Percentiles rank a stretch among this genome's conserved stretches.
phyloP scores from a whole-genome alignment of 2,329 filamentous ascomycete species.

The Parascedosporium putredinis region DNA sequence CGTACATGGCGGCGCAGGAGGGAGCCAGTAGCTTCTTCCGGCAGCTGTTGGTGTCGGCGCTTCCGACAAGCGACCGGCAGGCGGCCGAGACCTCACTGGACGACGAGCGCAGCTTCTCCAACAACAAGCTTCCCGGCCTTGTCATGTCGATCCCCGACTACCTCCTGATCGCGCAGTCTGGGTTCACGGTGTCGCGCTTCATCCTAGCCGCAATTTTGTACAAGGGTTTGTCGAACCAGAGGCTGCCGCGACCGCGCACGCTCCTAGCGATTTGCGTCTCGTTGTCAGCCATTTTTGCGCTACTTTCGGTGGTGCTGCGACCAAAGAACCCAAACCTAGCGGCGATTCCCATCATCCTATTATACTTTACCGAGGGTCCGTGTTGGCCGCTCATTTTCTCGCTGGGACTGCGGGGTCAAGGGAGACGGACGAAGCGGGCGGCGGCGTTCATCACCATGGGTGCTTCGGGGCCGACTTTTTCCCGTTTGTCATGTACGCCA shows the following conservation, averaged over 20 bases:
- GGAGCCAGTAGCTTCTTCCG: slow-evolving; percentile 51
- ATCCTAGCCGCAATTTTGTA: slow-evolving; percentile 55
- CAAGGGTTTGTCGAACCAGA: slow-evolving; percentile 33
- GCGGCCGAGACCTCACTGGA: slow-evolving; percentile 24
- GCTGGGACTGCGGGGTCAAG: slow-evolving; percentile 68
- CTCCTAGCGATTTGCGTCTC: slow-evolving; percentile 54
- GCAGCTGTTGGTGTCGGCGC: slow-evolving; percentile 33
- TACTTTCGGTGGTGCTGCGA: slow-evolving; percentile 35
- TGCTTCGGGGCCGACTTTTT: slow-evolving; percentile 64
- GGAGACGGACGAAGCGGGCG: slow-evolving; percentile 68
- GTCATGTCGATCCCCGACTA: slow-evolving; percentile 50
- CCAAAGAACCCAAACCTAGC: slow-evolving; percentile 36
- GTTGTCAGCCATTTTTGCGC: slow-evolving; percentile 44
- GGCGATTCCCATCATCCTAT: slow-evolving; percentile 53
- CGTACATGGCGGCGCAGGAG: slow-evolving; percentile 68
- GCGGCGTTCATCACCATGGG: slow-evolving; percentile 70
- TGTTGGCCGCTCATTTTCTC: slow-evolving; percentile 76
- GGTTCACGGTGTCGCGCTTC: slow-evolving; percentile 67
- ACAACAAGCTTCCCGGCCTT: slow-evolving; percentile 32
- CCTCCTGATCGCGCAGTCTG: slow-evolving; percentile 60
- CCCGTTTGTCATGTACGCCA: slow-evolving; percentile 63
- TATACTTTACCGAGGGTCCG: slow-evolving; percentile 73
- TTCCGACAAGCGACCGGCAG: slow-evolving; percentile 19
- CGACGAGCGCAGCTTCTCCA: slow-evolving; percentile 21
- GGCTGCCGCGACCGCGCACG: slow-evolving; percentile 55